Conservation (phyloP, 345 rosid species). For the Linum usitatissimum region DNA sequence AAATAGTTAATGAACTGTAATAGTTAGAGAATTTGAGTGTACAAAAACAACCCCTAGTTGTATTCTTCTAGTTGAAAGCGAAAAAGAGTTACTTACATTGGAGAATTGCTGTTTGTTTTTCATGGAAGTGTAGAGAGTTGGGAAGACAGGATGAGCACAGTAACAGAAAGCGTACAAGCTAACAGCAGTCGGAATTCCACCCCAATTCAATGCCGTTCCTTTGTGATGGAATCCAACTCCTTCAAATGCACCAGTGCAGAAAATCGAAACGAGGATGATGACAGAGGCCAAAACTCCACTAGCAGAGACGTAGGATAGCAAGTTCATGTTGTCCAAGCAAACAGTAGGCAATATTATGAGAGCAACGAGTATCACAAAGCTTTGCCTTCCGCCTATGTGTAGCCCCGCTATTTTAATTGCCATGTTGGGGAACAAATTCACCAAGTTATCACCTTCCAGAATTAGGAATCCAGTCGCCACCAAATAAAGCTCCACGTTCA, state of each 20-base stretch:
- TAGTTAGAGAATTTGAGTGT: too few species aligned
- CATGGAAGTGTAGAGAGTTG: conserved; percentile 74
- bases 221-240: conserved; percentile 57
- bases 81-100: conserved; percentile 35
- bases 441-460: conserved; percentile 79
- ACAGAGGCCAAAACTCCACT: conserved; percentile 81
- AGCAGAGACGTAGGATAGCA: conserved; percentile 75
- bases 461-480: conserved; percentile 80
- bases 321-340: conserved; percentile 65
- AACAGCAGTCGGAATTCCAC: conserved; percentile 59
- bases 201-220: conserved; percentile 35
- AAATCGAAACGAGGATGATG: conserved; percentile 54
- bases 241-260: conserved; percentile 57
- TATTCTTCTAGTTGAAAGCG: background rate
- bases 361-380: conserved; percentile 50
- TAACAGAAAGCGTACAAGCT: conserved; percentile 88
- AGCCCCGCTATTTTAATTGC: conserved; percentile 38
- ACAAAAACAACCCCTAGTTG: background rate
- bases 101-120: conserved; percentile 69
- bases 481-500: conserved; percentile 68
- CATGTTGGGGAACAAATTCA: conserved; percentile 42
- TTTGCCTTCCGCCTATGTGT: conserved; percentile 37
- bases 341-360: conserved; percentile 68
- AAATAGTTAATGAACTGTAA: too few species aligned
- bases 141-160: conserved; percentile 88